Evolutionary conservation across 2,329 filamentous ascomycete genomes (phyloP), one percentile per base, ranked within the genome.

Genomic region (Neonectria sp.): DNA sequence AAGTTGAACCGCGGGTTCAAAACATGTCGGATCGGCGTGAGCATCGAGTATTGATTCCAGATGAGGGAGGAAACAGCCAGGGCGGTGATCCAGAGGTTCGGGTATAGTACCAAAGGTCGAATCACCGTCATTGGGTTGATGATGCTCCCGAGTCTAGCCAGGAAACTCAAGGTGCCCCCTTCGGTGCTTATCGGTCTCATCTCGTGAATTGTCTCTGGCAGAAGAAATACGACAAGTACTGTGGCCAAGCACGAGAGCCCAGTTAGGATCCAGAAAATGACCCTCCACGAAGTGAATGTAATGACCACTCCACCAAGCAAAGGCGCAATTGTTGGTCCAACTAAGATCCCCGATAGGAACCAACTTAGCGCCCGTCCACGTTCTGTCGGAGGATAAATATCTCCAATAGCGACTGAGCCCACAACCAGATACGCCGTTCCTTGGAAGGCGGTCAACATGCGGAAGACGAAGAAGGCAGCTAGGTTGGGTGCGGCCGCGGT

Each of bases 21-120:
- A 13, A 93, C 88, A 73, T 92, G 92, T 29, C 91, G 89, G 66
- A 93, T 92, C 0, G 89, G 89, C 0, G 90, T 92, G 8, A 92
- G 83, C 1, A 93, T 85, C 3, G 85, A 86, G 78, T 93, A 93
- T 81, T 92, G 92, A 78, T 93, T 93, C 89, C 90, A 93, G 15
- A 93, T 87, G 0, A 93, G 82, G 21, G 86, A 83, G 2, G 86
- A 88, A 13, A 86, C 86, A 1, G 89, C 89, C 2, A 92, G 74
- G 1, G 86, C 88, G 24, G 84, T 84, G 68, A 89, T 81, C 46
- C 91, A 81, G 2, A 93, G 83, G 70, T 93, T 93, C 0, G 90
- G 91, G 71, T 92, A 92, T 2, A 82, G 43, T 29, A 64, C 55
- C 8, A 71, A 21, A 3, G 57, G 63, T 17, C 57, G 57, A 33